phyloP scores from a whole-genome alignment of 179 eudicot species.

The Beta macrorhiza region DNA sequence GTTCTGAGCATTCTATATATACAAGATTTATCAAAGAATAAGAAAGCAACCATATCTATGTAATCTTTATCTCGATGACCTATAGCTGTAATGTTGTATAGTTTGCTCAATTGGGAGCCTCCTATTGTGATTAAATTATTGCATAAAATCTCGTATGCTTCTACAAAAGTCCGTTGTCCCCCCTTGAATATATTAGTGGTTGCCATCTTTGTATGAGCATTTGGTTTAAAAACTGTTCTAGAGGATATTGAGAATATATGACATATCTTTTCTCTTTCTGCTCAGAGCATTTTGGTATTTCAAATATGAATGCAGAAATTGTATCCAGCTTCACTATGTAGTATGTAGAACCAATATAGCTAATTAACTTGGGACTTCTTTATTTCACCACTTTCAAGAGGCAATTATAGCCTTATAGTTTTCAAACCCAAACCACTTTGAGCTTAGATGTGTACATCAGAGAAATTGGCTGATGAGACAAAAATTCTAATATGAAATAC shows the following conservation, averaged over 20 bases:
- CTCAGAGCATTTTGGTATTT: not conserved
- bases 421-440: not conserved
- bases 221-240: not conserved
- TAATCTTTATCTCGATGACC: slow-evolving; percentile 1
- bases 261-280: not conserved
- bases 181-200: not conserved
- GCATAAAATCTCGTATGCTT: not conserved
- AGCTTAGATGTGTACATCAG: not conserved
- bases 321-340: not conserved
- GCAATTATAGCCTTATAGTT: not conserved
- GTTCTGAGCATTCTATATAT: slow-evolving; percentile 26
- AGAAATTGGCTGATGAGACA: not conserved
- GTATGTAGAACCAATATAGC: not conserved
- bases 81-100: not conserved
- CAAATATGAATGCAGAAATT: not conserved
- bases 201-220: not conserved
- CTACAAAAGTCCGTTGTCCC: not conserved
- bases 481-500: not conserved
- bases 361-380: not conserved
- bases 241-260: not conserved
- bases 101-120: not conserved
- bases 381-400: not conserved
- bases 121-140: not conserved
- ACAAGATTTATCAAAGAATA: not conserved
- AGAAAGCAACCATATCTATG: not conserved